Evolutionary conservation across 106 monocot genomes (phyloP).

Genomic region (Xerophyta viscosa): DNA sequence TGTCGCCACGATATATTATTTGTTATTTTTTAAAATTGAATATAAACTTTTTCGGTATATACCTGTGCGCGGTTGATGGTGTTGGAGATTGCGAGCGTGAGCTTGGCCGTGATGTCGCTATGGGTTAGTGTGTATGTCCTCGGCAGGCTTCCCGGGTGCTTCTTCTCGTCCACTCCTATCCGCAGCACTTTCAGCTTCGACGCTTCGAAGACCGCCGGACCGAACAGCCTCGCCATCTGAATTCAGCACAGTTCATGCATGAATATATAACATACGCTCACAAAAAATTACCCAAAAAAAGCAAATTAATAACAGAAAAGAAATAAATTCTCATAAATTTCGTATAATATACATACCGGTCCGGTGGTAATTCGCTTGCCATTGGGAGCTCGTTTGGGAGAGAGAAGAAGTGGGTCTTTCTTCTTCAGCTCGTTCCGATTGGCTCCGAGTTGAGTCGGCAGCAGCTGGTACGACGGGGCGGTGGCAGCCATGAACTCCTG

Average conservation of each 20-base stretch:
- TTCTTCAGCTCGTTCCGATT: neutral
- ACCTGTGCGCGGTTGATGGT: slow-evolving; percentile 83
- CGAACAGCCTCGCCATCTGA: slow-evolving; percentile 77
- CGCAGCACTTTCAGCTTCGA: slow-evolving; percentile 89
- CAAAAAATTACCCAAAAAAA: neutral
- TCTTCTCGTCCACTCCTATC: slow-evolving; percentile 59
- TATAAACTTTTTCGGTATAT: neutral
- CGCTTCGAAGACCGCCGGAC: slow-evolving; percentile 89
- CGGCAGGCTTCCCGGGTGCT: slow-evolving; percentile 60
- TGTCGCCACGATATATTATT: too few species aligned
- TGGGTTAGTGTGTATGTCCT: slow-evolving; percentile 94
- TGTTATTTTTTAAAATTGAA: too few species aligned
- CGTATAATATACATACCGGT: neutral
- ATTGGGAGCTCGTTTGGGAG: neutral
- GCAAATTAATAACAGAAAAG: neutral
- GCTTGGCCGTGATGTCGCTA: slow-evolving; percentile 80
- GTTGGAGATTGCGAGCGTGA: slow-evolving; percentile 86
- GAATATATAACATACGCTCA: neutral
- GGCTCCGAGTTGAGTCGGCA: neutral
- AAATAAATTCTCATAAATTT: too few species aligned
- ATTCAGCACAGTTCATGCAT: too few species aligned
- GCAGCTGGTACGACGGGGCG: neutral
- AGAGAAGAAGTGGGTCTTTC: neutral
- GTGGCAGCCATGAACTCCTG: too few species aligned
- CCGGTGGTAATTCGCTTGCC: neutral